phyloP scores from a whole-genome alignment of 2,329 filamentous ascomycete species.

The Microdochium trichocladiopsis region DNA sequence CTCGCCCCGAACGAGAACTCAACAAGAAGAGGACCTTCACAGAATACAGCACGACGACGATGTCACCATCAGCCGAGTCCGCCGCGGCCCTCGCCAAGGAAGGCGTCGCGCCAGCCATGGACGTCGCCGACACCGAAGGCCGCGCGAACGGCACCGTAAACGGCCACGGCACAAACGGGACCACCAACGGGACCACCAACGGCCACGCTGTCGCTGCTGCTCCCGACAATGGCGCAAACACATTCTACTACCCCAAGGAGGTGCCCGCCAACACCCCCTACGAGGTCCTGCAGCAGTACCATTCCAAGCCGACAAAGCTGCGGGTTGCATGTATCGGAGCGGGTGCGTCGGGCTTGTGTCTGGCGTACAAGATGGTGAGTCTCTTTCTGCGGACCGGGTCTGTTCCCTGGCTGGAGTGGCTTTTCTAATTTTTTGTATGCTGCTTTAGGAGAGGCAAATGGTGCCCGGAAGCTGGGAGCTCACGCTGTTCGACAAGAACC shows the following conservation, averaged over 20 bases:
- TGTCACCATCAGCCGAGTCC: neutral
- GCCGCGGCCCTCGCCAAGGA: neutral
- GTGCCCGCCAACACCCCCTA: constrained; percentile 12
- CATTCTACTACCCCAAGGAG: constrained; percentile 17
- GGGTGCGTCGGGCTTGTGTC: constrained; percentile 18
- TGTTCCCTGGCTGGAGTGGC: constrained; percentile 2
- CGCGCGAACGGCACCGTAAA: neutral
- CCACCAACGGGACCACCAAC: constrained; percentile 3
- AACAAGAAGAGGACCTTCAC: neutral
- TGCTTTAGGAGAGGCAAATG: constrained; percentile 10
- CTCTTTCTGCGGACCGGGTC: too few relatives aligned
- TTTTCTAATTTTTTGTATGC: constrained; percentile 6
- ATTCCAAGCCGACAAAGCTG: constrained; percentile 25
- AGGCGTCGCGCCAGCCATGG: neutral
- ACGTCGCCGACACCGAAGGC: neutral
- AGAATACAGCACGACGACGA: neutral
- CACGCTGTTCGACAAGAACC: constrained; percentile 24
- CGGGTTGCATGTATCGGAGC: constrained; percentile 21
- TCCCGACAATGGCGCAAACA: constrained; percentile 3
- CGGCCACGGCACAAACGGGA: constrained; percentile 2
- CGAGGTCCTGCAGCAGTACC: constrained; percentile 21
- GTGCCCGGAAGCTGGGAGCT: constrained; percentile 18
- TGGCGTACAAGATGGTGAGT: constrained; percentile 19
- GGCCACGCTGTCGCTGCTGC: too few relatives aligned
- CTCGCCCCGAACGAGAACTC: neutral